A percentile compares a stretch with the other conserved stretches of the same genome.
phyloP scores from a whole-genome alignment of 805 yeast genomes.

The Wickerhamiella siamensis region DNA sequence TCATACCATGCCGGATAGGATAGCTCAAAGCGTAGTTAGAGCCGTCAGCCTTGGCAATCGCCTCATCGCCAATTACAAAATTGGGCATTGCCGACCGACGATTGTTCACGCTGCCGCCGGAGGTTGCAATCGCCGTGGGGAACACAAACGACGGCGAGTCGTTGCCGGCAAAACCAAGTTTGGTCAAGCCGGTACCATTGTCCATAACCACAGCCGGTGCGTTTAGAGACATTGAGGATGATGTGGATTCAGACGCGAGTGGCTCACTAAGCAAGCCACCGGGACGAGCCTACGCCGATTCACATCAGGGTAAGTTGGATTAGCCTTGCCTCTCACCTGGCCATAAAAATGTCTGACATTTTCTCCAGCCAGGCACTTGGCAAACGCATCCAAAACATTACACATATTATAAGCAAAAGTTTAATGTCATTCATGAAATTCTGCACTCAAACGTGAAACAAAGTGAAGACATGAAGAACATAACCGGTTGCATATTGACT shows the following conservation, averaged over 20 bases:
- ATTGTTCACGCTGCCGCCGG: slow-evolving; percentile 19
- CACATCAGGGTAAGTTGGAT: too few species aligned
- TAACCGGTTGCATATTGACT: too few species aligned
- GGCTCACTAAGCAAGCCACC: background rate
- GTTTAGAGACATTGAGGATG: slow-evolving; percentile 11
- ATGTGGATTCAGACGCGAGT: background rate
- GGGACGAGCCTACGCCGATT: too few species aligned
- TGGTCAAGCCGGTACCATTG: slow-evolving; percentile 97
- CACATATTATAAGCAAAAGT: too few species aligned
- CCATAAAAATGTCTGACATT: too few species aligned
- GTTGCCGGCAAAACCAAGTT: slow-evolving; percentile 95
- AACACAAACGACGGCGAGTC: slow-evolving; percentile 95
- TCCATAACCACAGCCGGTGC: slow-evolving; percentile 23
- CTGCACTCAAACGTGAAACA: too few species aligned
- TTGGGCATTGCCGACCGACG: slow-evolving; percentile 38
- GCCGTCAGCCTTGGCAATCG: slow-evolving; percentile 78
- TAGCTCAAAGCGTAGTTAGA: slow-evolving; percentile 77
- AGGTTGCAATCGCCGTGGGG: slow-evolving; percentile 90
- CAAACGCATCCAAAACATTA: too few species aligned
- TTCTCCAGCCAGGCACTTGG: too few species aligned
- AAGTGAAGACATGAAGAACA: too few species aligned
- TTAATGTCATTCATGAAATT: too few species aligned
- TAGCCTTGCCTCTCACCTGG: too few species aligned
- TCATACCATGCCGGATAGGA: slow-evolving; percentile 95
- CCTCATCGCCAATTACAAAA: slow-evolving; percentile 93